These are phyloP conservation scores for Silene conica DNA, from an alignment of 148 eudicot species.

Conservation along the genomic window DNA sequence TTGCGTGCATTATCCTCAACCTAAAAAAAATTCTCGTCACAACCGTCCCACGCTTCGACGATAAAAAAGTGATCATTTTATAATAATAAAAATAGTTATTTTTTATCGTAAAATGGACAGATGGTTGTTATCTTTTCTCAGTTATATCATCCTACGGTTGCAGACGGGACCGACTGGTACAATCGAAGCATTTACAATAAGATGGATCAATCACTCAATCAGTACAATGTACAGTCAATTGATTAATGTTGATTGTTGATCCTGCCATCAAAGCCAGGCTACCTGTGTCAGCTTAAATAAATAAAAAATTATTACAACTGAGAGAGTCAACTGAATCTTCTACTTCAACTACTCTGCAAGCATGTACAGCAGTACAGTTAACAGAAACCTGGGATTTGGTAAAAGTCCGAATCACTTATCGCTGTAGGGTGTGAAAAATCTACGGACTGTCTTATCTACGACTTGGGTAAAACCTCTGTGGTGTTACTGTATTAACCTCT, in stretches of 20 bases:
- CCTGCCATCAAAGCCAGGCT: slow-evolving; percentile 1
- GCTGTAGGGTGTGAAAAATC: background rate
- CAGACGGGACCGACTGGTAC: background rate
- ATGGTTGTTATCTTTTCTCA: too few species aligned
- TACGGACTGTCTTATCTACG: background rate
- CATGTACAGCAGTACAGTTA: background rate
- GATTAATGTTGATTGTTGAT: slow-evolving; percentile 12
- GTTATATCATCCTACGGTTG: too few species aligned
- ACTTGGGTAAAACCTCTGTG: too few species aligned
- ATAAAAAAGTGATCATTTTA: too few species aligned
- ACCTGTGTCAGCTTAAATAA: slow-evolving; percentile 4
- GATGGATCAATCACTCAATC: slow-evolving; percentile 15
- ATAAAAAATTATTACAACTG: background rate
- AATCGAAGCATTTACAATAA: slow-evolving; percentile 13
- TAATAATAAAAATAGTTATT: too few species aligned
- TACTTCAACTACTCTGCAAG: background rate
- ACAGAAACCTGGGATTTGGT: background rate
- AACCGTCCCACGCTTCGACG: background rate
- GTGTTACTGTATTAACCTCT: slow-evolving; percentile 30
- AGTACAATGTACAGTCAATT: background rate
- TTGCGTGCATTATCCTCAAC: background rate
- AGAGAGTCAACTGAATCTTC: slow-evolving; percentile 16
- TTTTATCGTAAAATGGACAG: background rate
- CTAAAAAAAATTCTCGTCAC: too few species aligned
- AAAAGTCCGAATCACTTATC: too few species aligned